Base-by-base conservation (phyloP, 179 eudicot genomes). In the Nepenthes alata region DNA sequence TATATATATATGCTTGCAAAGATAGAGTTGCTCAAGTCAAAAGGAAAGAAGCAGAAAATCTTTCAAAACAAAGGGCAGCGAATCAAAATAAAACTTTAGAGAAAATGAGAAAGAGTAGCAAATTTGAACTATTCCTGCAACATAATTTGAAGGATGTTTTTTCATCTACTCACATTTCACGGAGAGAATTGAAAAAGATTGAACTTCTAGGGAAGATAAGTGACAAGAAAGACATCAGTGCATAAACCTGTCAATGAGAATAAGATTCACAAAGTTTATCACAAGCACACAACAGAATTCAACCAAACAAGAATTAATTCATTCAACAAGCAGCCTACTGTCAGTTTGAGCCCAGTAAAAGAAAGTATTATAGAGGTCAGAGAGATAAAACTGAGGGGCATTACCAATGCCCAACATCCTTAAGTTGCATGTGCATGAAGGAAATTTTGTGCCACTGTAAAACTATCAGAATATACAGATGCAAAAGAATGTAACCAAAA, bases 151-250 rank as follows among this genome's bases (percentile, higher is more conserved):
- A 66, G 67, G 44, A 69, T 11, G 2, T 25, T 44, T 47, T 55
- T 35, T 61, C 12, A 44, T 11, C 57, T 53, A 78, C 98, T 89
- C 78, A 91, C 98, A 91, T 80, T 89, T 91, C 98, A 57, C 98
- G 74, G 48, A 89, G 47, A 38, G 96, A 91, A 70, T 89, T 81
- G 67, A 91, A 91, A 73, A 86, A 89, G 67, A 91, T 91, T 64
- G 96, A 74, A n/a, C 81, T 80, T 68, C 77, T 80, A 58, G 80
- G 94, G 68, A 83, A 70, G 64, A 89, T 47, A 60, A 93, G 86
- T 6, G 98, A 82, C 76, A 93, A 71, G 79, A 93, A 85, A 60
- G 98, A 93, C 88, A 77, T 89, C 48, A 86, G 67, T 25, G 96
- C 96, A 75, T 89, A 93, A 54, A 93, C 95, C 98, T 93, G 93